Evolutionary conservation across 108 stramenopile species (phyloP).

Genomic region (Conticribra weissflogii): DNA sequence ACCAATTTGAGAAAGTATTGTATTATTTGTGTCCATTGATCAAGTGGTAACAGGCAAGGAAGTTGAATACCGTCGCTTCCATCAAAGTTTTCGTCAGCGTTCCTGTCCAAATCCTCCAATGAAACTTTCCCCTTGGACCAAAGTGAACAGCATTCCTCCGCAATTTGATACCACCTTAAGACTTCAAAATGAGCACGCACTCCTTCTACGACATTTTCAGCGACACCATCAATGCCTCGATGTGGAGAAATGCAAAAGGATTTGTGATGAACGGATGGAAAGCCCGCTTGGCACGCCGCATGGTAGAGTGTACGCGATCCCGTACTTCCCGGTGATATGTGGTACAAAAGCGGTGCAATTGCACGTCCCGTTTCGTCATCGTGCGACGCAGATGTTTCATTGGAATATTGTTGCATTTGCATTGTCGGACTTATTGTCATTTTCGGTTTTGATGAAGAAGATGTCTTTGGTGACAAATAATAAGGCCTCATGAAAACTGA

Average conservation of each 20-base stretch:
- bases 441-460: no score
- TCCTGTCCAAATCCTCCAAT: not conserved
- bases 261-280: slow-evolving; percentile 55
- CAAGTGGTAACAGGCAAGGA: slow-evolving; percentile 18
- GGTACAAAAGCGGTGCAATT: slow-evolving; percentile 41
- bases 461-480: no score
- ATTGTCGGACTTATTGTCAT: no score
- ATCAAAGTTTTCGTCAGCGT: not conserved
- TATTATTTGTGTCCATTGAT: slow-evolving; percentile 28
- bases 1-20: slow-evolving; percentile 21
- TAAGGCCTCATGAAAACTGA: no score
- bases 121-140: slow-evolving; percentile 12
- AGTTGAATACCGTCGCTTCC: not conserved
- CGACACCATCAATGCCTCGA: slow-evolving; percentile 33
- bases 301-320: slow-evolving; percentile 46
- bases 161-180: slow-evolving; percentile 40
- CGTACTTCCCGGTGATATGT: slow-evolving; percentile 46
- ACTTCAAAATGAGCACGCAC: slow-evolving; percentile 41
- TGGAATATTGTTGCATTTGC: no score
- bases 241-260: slow-evolving; percentile 43
- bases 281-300: slow-evolving; percentile 36
- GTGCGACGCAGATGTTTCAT: no score
- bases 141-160: slow-evolving; percentile 25
- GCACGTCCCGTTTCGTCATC: no score
- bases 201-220: slow-evolving; percentile 27